phyloP scores from a whole-genome alignment of 1,139 yeast species.

The Zygoascus hellenicus region DNA sequence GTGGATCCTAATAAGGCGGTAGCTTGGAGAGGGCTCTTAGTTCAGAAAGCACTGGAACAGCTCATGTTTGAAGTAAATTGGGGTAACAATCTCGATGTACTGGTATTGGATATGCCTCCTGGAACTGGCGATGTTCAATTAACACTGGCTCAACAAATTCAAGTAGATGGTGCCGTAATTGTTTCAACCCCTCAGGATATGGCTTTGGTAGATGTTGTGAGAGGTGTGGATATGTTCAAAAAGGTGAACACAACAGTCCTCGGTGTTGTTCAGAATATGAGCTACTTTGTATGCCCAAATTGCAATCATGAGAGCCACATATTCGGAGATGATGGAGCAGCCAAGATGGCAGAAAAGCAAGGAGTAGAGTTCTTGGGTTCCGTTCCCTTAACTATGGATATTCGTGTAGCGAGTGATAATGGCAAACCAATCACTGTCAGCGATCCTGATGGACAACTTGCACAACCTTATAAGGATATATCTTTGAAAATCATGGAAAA shows the following conservation, averaged over 20 bases:
- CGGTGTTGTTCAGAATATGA: constrained; percentile 83
- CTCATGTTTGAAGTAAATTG: constrained; percentile 75
- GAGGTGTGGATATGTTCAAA: constrained; percentile 74
- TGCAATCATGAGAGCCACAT: constrained; percentile 70
- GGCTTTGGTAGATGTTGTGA: constrained; percentile 73
- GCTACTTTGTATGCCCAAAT: constrained; percentile 67
- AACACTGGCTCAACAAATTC: constrained; percentile 71
- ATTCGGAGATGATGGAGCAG: constrained; percentile 66
- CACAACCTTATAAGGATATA: constrained; percentile 26
- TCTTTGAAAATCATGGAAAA: constrained; percentile 20
- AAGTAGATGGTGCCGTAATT: constrained; percentile 71
- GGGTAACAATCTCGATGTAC: constrained; percentile 57
- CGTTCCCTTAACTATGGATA: constrained; percentile 60
- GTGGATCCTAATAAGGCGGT: constrained; percentile 62
- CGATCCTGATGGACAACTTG: constrained; percentile 34
- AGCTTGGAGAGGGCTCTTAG: constrained; percentile 85
- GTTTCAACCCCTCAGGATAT: constrained; percentile 88
- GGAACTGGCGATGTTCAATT: constrained; percentile 89
- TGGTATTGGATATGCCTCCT: constrained; percentile 84
- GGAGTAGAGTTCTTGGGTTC: constrained; percentile 54
- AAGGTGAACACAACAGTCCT: constrained; percentile 69
- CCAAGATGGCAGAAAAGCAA: constrained; percentile 48
- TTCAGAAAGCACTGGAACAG: constrained; percentile 82
- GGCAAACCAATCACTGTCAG: constrained; percentile 61
- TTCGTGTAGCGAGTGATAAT: constrained; percentile 54